Evolutionary conservation across 2,329 filamentous ascomycete species (phyloP), one percentile per base, ranked within the genome.

Genomic region (Ascochyta pisi): DNA sequence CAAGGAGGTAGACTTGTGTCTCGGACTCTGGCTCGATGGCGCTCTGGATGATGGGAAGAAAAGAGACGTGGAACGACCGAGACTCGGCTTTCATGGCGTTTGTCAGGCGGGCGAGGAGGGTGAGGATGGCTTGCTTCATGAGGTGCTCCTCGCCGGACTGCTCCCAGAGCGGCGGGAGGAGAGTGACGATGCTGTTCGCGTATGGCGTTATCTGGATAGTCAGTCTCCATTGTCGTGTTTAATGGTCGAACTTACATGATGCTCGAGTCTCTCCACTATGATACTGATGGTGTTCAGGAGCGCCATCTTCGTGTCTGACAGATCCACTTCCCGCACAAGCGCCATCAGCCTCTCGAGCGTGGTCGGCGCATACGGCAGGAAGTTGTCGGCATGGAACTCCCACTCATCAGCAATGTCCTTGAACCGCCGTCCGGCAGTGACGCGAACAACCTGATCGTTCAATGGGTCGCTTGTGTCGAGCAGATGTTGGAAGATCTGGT

Each of bases 101-200:
- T n/a, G 96, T 90, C 13, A 99, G 82, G 2, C 92, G 89, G 1
- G 91, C 84, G 47, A 98, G 86, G 35, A 98, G 89, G 2, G 90
- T 91, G 54, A 98, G 84, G 48, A 98, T 92, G 1, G 92, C 88
- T 76, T 97, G 93, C 76, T 98, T 98, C 82, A 97, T 90, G 74
- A 98, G 86, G 76, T 92, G 91, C 68, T 95, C 91, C 57, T 96
- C 89, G 0, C 89, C 91, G 3, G 91, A 92, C 47, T 88, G 86
- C 57, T 91, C 88, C 95, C 95, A 99, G 0, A 98, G 82, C 4
- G 83, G 82, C 0, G 94, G 93, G 6, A 98, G 82, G 12, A 92
- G 84, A 1, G 85, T 82, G 75, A 99, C 89, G 57, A 99, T 90
- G 57, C 89, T 86, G 66, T 96, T 91, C 5, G 91, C 91, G 58